Conservation (phyloP, 371 early-diverging fungal genomes). For the Lichtheimia hyalospora region DNA sequence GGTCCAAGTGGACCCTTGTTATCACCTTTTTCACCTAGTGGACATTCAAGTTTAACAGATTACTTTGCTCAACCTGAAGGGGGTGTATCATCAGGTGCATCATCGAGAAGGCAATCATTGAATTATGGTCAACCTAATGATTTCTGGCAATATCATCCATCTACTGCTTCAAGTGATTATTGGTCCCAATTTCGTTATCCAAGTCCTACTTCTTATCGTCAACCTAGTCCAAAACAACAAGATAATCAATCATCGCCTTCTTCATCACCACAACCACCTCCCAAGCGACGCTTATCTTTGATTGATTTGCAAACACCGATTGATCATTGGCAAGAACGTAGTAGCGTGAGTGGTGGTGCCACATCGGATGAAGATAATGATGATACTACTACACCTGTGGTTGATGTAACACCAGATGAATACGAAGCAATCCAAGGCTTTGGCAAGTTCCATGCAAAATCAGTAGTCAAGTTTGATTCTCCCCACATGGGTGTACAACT, state of each 20-base stretch:
- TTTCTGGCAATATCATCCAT: too few relatives aligned
- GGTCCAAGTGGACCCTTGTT: neutral
- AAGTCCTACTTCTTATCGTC: too few relatives aligned
- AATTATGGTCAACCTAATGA: too few relatives aligned
- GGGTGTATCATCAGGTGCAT: too few relatives aligned
- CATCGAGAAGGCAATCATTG: too few relatives aligned
- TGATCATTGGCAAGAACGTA: slow-evolving; percentile 1
- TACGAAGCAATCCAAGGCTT: slow-evolving; percentile 49
- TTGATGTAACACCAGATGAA: slow-evolving; percentile 41
- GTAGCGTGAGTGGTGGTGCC: neutral
- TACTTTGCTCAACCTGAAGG: too few relatives aligned
- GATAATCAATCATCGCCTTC: too few relatives aligned
- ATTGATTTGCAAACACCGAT: slow-evolving; percentile 21
- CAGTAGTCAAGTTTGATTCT: slow-evolving; percentile 7
- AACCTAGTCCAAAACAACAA: too few relatives aligned
- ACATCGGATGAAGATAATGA: slow-evolving; percentile 2
- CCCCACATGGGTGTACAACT: slow-evolving; percentile 34
- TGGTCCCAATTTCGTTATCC: too few relatives aligned
- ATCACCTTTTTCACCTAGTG: slow-evolving; percentile 1
- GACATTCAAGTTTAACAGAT: too few relatives aligned
- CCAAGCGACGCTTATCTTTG: slow-evolving; percentile 13
- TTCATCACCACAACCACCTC: neutral
- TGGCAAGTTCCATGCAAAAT: slow-evolving; percentile 13
- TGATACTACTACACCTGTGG: slow-evolving; percentile 7
- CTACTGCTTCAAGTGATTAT: too few relatives aligned